These are phyloP conservation scores for Noccaea bulbosa DNA, from an alignment of 345 rosid genomes.

Conservation along the genomic window DNA sequence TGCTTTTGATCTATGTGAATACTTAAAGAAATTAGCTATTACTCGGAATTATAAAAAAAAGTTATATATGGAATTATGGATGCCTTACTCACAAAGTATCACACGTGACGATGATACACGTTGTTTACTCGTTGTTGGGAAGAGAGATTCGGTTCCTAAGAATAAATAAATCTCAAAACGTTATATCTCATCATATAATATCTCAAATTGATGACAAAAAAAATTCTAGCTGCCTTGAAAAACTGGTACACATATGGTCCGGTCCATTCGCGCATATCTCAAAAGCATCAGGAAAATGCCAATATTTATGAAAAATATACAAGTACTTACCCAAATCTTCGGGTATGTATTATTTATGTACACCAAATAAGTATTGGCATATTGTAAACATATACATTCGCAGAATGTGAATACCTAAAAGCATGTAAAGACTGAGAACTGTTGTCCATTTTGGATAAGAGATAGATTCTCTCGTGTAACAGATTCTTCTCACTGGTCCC, in stretches of 20 bases:
- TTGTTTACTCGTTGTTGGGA: constrained; percentile 33
- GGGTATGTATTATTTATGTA: neutral
- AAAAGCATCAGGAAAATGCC: constrained; percentile 14
- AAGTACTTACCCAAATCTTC: neutral
- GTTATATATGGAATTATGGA: neutral
- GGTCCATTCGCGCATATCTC: constrained; percentile 20
- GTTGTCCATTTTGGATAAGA: constrained; percentile 36
- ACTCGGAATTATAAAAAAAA: too few species aligned
- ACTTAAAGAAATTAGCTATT: too few species aligned
- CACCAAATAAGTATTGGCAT: constrained; percentile 17
- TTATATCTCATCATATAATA: constrained; percentile 16
- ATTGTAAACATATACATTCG: constrained; percentile 12
- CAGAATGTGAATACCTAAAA: constrained; percentile 15
- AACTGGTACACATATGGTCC: constrained; percentile 17
- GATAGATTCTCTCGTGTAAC: constrained; percentile 34
- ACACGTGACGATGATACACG: constrained; percentile 43
- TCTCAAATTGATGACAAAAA: constrained; percentile 26
- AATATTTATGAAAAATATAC: constrained; percentile 2
- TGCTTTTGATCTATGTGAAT: too few species aligned
- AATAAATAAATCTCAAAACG: constrained; percentile 18
- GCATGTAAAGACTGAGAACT: constrained; percentile 20
- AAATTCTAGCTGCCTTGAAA: constrained; percentile 21
- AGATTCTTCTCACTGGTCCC: constrained; percentile 36
- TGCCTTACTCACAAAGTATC: constrained; percentile 35
- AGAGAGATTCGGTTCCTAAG: constrained; percentile 22